These are phyloP conservation scores for Piper longum DNA, from an alignment of 164 flowering plant species.

Conservation along the genomic window DNA sequence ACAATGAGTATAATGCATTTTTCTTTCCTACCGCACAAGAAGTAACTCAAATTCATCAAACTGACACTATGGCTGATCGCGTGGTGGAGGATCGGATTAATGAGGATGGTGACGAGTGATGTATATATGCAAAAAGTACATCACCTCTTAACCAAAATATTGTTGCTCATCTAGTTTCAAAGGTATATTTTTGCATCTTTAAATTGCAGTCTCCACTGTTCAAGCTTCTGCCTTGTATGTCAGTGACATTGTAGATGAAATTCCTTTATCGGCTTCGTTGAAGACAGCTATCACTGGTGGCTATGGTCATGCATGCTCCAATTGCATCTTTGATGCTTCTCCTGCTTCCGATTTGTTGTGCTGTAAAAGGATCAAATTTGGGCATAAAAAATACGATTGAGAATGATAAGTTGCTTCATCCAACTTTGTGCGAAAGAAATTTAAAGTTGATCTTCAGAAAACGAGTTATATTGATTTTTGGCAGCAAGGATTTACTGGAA, in stretches of 20 bases:
- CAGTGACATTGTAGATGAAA: not conserved
- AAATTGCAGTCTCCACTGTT: not conserved
- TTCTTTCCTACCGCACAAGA: conserved; percentile 19
- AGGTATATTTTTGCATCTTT: not conserved
- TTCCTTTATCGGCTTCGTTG: not conserved
- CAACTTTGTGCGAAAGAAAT: not conserved
- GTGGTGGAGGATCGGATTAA: not conserved
- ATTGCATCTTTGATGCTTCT: not conserved
- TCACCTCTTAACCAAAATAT: not conserved
- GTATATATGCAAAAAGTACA: conserved; percentile 6
- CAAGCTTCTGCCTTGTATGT: not conserved
- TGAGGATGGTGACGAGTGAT: conserved; percentile 6
- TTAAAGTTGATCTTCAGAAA: no score
- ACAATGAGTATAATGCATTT: conserved; percentile 20
- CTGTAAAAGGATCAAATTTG: not conserved
- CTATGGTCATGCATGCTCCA: not conserved
- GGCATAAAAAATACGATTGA: not conserved
- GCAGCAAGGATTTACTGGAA: not conserved
- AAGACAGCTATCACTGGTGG: not conserved
- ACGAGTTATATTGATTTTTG: not conserved
- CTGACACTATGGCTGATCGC: conserved; percentile 5
- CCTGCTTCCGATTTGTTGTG: not conserved
- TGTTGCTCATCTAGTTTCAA: not conserved
- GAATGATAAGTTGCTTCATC: not conserved
- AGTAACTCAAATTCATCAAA: conserved; percentile 5